phyloP scores from a whole-genome alignment of 2,329 filamentous ascomycete genomes.

The Tolypocladium ovalisporum region DNA sequence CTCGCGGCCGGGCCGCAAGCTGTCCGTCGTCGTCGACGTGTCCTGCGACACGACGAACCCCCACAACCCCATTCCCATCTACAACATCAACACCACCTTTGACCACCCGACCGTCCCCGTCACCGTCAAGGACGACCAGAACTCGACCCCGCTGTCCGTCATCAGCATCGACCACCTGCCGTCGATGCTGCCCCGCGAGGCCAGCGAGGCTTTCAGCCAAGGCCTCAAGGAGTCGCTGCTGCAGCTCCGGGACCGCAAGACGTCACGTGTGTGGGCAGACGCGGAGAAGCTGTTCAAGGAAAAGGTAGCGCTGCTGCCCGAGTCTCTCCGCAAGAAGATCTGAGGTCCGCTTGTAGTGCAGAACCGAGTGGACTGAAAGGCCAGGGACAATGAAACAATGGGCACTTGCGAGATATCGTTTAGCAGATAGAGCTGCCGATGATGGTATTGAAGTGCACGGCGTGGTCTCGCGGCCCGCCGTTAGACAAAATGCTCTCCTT shows the following conservation, averaged over 20 bases:
- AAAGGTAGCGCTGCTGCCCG: conserved; percentile 62
- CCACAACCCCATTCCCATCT: conserved; percentile 66
- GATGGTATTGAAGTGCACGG: neutral
- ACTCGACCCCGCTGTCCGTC: conserved; percentile 55
- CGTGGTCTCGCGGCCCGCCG: neutral
- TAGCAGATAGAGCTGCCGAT: neutral
- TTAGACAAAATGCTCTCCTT: neutral
- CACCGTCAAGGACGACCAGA: conserved; percentile 38
- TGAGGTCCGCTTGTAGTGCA: neutral
- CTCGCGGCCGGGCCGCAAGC: conserved; percentile 50
- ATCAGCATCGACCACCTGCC: conserved; percentile 86
- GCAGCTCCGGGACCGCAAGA: conserved; percentile 64
- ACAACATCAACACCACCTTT: conserved; percentile 77
- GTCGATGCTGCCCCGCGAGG: conserved; percentile 73
- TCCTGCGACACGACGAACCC: conserved; percentile 64
- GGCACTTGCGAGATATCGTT: neutral
- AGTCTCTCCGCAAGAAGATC: neutral
- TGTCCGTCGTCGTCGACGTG: conserved; percentile 75
- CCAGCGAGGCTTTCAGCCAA: conserved; percentile 73
- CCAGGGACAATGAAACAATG: neutral
- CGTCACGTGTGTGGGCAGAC: conserved; percentile 68
- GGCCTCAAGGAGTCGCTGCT: conserved; percentile 70
- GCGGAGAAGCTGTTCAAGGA: conserved; percentile 78
- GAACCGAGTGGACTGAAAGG: neutral
- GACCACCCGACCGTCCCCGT: conserved; percentile 77